Evolutionary conservation across 2,329 filamentous ascomycete species (phyloP).

Genomic region (Lasiodiplodia hormozganensis): DNA sequence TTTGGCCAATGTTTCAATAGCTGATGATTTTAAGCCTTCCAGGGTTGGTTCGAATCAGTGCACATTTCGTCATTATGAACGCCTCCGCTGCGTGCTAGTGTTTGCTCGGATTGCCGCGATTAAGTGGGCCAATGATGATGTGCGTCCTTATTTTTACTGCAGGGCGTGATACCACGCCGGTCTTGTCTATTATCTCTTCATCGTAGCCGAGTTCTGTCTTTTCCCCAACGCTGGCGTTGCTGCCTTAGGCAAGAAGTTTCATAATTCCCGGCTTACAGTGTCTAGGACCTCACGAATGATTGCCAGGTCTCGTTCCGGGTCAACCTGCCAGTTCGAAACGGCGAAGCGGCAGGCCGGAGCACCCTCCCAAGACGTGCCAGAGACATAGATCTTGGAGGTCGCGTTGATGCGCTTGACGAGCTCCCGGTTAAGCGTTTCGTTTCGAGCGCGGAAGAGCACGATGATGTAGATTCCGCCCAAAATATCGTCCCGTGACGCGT

Average conservation of each 20-base stretch:
- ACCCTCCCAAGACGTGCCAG: conserved; percentile 79
- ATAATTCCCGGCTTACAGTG: conserved; percentile 35
- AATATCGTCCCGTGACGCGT: conserved; percentile 46
- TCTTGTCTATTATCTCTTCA: no score
- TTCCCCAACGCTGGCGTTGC: background rate
- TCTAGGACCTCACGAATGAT: conserved; percentile 70
- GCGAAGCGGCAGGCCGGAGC: conserved; percentile 80
- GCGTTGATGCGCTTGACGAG: conserved; percentile 78
- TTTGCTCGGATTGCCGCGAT: no score
- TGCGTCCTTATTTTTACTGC: no score
- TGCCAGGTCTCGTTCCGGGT: conserved; percentile 69
- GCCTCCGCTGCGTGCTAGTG: no score
- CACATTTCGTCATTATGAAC: no score
- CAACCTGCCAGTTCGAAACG: conserved; percentile 82
- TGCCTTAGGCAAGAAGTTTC: background rate
- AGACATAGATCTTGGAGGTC: conserved; percentile 79
- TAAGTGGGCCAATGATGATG: no score
- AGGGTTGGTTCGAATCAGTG: no score
- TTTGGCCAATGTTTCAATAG: background rate
- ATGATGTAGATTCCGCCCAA: conserved; percentile 69
- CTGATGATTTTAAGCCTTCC: background rate
- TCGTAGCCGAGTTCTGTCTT: background rate
- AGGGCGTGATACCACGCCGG: no score
- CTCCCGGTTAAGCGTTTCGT: conserved; percentile 67
- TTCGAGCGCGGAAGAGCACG: conserved; percentile 78